Base-by-base conservation (phyloP, 1,139 yeast species). In the Yamadazyma dushanensis region DNA sequence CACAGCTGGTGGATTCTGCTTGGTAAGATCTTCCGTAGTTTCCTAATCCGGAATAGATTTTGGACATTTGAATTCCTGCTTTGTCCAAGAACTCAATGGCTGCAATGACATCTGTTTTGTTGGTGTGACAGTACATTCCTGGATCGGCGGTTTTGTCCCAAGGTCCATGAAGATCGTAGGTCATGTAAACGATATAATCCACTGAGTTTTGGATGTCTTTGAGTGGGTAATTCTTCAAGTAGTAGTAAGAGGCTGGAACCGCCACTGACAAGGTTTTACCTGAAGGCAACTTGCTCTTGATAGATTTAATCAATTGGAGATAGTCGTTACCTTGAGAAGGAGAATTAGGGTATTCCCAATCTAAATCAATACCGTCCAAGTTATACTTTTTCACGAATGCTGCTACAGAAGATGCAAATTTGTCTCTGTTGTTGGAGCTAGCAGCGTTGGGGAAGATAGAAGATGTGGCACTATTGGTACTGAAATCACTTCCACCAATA, bases 321-420 rank as follows among this genome's bases (percentile, higher is more conserved):
- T 45, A 50, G 16, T 41, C 46, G 6, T 39, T 20, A 7, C 54
- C 54, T 26, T 44, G 36, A 3, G 28, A 41, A 5, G 20, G 20
- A 5, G 41, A 41, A 13, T 43, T 44, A 22, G 57, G 57, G 27
- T 45, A 52, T 40, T 52, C 56, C 56, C 57, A 52, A 37, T 52
- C 56, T 4, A 52, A 40, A 33, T 52, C 49, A 26, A 51, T 40
- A n/a, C 56, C 56, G 41, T 52, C 56, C 34, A 52, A 45, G 11
- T 38, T 37, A 27, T 51, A 30, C 21, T 36, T 30, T 2, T 35
- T 37, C n/a, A 49, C 29, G 37, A 51, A 47, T 2, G 34, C 22
- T 11, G 43, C 46, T 13, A 51, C 31, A 28, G 44, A 45, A 11
- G 38, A 38, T 3, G 54, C 52, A 29, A 52, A 49, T 11, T 29